These are phyloP conservation scores for Barbatosphaeria neglecta DNA, from an alignment of 495 filamentous ascomycete species.

Conservation along the genomic window DNA sequence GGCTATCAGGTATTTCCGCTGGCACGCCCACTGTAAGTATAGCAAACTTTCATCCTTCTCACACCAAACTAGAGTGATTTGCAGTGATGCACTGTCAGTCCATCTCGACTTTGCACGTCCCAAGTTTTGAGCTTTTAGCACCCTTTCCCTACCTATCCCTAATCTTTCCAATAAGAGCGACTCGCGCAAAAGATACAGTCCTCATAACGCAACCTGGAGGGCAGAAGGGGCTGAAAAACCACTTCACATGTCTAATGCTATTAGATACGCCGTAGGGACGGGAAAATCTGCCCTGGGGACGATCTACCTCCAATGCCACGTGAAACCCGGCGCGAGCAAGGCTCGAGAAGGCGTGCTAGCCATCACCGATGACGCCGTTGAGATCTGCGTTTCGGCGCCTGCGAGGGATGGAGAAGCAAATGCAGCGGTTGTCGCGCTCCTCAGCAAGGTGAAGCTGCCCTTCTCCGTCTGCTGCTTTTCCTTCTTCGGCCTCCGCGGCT, in stretches of 20 bases:
- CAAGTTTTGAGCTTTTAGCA: no score
- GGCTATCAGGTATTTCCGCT: no score
- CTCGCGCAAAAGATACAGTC: no score
- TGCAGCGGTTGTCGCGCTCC: constrained; percentile 47
- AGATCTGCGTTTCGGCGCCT: constrained; percentile 51
- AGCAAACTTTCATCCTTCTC: no score
- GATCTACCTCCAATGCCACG: constrained; percentile 43
- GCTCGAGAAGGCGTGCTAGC: constrained; percentile 44
- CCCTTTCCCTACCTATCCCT: no score
- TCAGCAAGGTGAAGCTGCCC: constrained; percentile 43
- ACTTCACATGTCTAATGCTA: background rate
- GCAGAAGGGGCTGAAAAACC: no score
- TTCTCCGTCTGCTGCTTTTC: background rate
- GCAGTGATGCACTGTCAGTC: no score
- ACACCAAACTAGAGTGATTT: no score
- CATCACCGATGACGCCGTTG: constrained; percentile 41
- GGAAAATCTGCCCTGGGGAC: constrained; percentile 27
- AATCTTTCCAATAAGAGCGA: no score
- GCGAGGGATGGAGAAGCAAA: constrained; percentile 58
- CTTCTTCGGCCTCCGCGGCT: background rate
- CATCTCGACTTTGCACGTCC: no score
- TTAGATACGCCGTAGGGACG: constrained; percentile 16
- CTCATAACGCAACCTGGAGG: no score
- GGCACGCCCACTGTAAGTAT: no score
- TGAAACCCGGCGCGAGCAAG: constrained; percentile 54